A percentile compares a stretch with the other conserved stretches of the same genome.
These are phyloP conservation scores for Cucumis sativus DNA, from an alignment of 306 rosid genomes.

Conservation along the genomic window Cucumber_9930_V3 NC_026657.2:7271501-7272000, in stretches of 20 bases:
- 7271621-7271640: neutral
- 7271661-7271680: slow-evolving; percentile 2
- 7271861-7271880: slow-evolving; percentile 46
- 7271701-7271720: neutral
- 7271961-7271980: neutral
- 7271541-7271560: neutral
- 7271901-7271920: slow-evolving; percentile 24
- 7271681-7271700: slow-evolving; percentile 10
- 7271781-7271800: neutral
- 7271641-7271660: neutral
- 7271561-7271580: neutral
- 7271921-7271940: neutral
- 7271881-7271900: slow-evolving; percentile 31
- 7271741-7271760: neutral
- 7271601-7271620: neutral
- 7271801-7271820: slow-evolving; percentile 17
- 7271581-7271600: neutral
- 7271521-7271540: neutral
- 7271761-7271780: neutral
- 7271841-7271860: slow-evolving; percentile 42
- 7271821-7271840: slow-evolving; percentile 61
- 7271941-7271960: neutral
- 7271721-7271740: neutral
- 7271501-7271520: neutral
- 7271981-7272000: slow-evolving; percentile 31